Evolutionary conservation across 768 basidiomycete species (phyloP), one percentile per base, ranked within the genome.

Genomic region (Coprinellus micaceus): DNA sequence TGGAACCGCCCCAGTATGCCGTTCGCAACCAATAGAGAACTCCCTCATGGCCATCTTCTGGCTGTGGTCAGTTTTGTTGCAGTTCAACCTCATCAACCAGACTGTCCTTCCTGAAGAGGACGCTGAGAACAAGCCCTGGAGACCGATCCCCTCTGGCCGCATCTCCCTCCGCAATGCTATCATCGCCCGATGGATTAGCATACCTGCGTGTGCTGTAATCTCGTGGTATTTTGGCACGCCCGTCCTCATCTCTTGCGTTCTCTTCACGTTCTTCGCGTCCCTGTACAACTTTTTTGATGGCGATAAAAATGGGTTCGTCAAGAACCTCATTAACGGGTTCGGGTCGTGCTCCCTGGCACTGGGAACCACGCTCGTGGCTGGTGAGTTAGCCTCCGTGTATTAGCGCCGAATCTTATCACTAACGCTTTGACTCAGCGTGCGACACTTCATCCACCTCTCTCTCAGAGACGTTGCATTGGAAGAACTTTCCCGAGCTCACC

Each of bases 111-210:
- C 50, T 13, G 48, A 52, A 45, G 56, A 57, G 45, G 56, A 57
- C 36, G 51, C 49, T 10, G 43, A 52, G 43, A 57, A 57, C 51
- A 52, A 52, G 28, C 56, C 56, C 4, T 71, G 69, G 68, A 59
- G 76, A 6, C 76, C 76, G 2, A 47, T 77, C 3, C 74, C 76
- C 4, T 60, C 75, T 0, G 63, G 69, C 9, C 66, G 71, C 9
- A 64, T 77, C 12, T 59, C 68, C 2, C 29, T 61, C 11, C 3
- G 29, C 3, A 44, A 61, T 1, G 65, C 71, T 5, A 40, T 55
- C 2, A 33, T 56, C 3, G 58, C 75, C 17, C 70, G 76, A 6
- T 76, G 72, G 72, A 58, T 40, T 4, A 62, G 73, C 36, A 52
- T 73, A 11, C 37, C 61, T 7, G 3, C 65, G 3, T 75, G 73